Evolutionary conservation across 768 basidiomycete genomes (phyloP).

Genomic region (Nidularia pulvinata): DNA sequence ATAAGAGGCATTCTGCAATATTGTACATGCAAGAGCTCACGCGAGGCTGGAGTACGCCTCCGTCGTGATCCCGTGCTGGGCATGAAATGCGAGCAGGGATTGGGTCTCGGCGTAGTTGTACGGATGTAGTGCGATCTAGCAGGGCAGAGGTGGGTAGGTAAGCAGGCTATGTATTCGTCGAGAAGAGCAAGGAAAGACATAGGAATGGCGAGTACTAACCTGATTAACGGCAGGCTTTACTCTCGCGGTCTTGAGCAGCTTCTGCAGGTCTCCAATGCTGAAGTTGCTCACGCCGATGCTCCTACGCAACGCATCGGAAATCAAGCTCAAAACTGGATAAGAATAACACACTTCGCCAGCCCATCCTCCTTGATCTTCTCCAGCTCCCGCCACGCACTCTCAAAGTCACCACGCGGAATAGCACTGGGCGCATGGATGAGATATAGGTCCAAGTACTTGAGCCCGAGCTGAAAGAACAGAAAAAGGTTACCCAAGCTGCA

Average conservation of each 20-base stretch:
- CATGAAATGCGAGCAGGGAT: conserved; percentile 56
- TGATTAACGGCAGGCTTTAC: conserved; percentile 74
- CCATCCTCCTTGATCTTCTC: conserved; percentile 51
- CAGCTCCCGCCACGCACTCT: conserved; percentile 51
- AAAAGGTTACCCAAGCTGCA: too few relatives aligned
- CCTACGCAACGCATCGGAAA: conserved; percentile 25
- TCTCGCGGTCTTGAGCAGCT: conserved; percentile 44
- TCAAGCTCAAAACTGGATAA: conserved; percentile 3
- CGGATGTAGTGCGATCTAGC: conserved; percentile 59
- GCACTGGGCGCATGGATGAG: conserved; percentile 55
- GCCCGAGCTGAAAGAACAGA: conserved; percentile 43
- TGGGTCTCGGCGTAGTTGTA: conserved; percentile 60
- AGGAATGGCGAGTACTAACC: conserved; percentile 1
- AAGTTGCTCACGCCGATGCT: conserved; percentile 81
- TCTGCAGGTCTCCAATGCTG: conserved; percentile 46
- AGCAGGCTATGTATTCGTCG: too few relatives aligned
- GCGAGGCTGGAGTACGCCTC: conserved; percentile 74
- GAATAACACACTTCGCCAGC: conserved; percentile 29
- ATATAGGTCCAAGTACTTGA: conserved; percentile 68
- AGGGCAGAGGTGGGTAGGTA: too few relatives aligned
- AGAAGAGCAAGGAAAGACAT: too few relatives aligned
- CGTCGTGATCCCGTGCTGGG: conserved; percentile 57
- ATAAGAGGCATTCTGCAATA: too few relatives aligned
- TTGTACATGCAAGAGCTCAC: conserved; percentile 21
- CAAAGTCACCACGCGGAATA: conserved; percentile 24